Conservation (phyloP, 805 yeast species). For the Cyberlindnera maritima region DNA sequence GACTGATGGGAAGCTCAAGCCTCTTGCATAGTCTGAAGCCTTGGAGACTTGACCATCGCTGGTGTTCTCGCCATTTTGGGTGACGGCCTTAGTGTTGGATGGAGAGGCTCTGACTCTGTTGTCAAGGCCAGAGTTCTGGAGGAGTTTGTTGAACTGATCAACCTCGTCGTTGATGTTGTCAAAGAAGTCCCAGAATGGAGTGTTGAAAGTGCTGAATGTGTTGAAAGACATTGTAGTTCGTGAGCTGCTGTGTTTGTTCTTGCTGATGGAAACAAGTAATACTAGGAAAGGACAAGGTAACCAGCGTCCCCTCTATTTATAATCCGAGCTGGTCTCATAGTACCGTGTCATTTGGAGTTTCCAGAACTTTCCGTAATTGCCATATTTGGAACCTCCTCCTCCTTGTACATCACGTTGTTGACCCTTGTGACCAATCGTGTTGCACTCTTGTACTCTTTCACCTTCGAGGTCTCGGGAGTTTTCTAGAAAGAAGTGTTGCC, state of each 20-base stretch:
- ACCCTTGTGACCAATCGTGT: too few relatives aligned
- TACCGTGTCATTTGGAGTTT: neutral
- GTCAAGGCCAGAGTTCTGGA: constrained; percentile 29
- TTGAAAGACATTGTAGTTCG: constrained; percentile 28
- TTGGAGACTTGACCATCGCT: constrained; percentile 5
- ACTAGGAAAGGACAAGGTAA: neutral
- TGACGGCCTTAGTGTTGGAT: constrained; percentile 11
- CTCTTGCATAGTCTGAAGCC: constrained; percentile 2
- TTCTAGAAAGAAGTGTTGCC: neutral
- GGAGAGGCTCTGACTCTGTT: constrained; percentile 25
- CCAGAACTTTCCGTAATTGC: neutral
- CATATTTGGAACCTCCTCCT: neutral
- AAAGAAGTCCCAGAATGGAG: constrained; percentile 44
- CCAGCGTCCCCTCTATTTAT: neutral
- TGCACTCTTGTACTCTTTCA: too few relatives aligned
- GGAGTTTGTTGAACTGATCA: constrained; percentile 34
- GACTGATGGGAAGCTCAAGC: constrained; percentile 22
- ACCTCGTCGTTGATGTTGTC: constrained; percentile 43
- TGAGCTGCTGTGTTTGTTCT: neutral
- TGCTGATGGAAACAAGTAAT: neutral
- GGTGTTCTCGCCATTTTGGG: constrained; percentile 1
- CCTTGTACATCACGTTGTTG: neutral
- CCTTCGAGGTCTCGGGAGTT: neutral
- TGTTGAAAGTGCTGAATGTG: constrained; percentile 20
- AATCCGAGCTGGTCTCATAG: neutral